Conservation (phyloP, 2,329 filamentous ascomycete species). For the Colletotrichum costaricense region DNA sequence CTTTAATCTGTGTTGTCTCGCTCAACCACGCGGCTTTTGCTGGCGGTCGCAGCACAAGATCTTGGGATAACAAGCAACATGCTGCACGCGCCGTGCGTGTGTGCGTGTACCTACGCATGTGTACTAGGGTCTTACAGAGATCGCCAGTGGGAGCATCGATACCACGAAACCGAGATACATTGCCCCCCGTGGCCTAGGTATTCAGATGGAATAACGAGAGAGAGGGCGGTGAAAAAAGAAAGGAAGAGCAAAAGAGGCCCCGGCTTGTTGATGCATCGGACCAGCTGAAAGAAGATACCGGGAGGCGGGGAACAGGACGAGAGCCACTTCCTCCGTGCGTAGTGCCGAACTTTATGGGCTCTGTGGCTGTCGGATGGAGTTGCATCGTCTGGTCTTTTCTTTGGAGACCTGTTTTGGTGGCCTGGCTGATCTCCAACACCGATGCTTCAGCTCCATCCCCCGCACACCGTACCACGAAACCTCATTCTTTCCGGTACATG, state of each 20-base stretch:
- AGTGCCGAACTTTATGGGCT: conserved; percentile 8
- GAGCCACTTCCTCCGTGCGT: neutral
- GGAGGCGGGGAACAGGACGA: conserved; percentile 4
- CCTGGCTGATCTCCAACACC: neutral
- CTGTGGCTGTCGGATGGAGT: conserved; percentile 1
- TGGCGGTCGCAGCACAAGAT: neutral
- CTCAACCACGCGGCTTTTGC: conserved; percentile 13
- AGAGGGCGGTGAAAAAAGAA: neutral
- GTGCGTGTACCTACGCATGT: neutral
- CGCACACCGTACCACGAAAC: neutral
- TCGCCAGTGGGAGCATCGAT: conserved; percentile 1
- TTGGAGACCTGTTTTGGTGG: neutral
- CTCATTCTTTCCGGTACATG: neutral
- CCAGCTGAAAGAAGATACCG: conserved; percentile 2
- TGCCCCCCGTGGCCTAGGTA: neutral
- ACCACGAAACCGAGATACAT: neutral
- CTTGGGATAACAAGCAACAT: neutral
- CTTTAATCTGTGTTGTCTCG: neutral
- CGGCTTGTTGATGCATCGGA: neutral
- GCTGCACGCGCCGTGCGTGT: neutral
- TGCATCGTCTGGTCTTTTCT: neutral
- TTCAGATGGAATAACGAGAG: neutral
- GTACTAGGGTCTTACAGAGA: conserved; percentile 7
- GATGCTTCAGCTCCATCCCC: neutral
- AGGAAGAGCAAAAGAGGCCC: neutral